A percentile compares a stretch with the other conserved stretches of the same genome.
phyloP scores from a whole-genome alignment of 768 basidiomycete species.

The Termitomyces sp. region DNA sequence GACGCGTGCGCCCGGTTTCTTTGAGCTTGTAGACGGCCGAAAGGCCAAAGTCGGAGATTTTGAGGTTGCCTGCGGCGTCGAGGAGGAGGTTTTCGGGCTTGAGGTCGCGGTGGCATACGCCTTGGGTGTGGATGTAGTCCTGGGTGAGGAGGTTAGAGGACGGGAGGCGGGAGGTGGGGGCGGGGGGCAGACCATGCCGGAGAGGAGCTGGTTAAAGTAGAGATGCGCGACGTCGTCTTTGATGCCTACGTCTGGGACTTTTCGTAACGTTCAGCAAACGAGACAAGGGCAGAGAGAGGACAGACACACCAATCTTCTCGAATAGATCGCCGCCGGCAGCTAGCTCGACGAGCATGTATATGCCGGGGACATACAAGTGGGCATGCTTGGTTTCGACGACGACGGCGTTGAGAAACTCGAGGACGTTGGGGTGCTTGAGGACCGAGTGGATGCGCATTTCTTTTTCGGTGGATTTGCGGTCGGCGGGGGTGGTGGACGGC shows the following conservation, averaged over 20 bases:
- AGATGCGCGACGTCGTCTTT: slow-evolving; percentile 84
- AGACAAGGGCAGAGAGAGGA: no score
- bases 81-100: slow-evolving; percentile 96
- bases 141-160: slow-evolving; percentile 28
- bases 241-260: slow-evolving; percentile 89
- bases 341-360: slow-evolving; percentile 91
- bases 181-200: slow-evolving; percentile 63
- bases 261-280: no score
- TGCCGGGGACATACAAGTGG: slow-evolving; percentile 64
- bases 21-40: slow-evolving; percentile 88
- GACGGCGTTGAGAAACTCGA: slow-evolving; percentile 79
- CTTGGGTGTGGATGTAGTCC: slow-evolving; percentile 83
- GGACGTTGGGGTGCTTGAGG: slow-evolving; percentile 74
- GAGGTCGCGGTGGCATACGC: slow-evolving; percentile 93
- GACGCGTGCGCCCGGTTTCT: slow-evolving; percentile 69
- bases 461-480: slow-evolving; percentile 81
- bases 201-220: slow-evolving; percentile 83
- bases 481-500: slow-evolving; percentile 55
- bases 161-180: not conserved
- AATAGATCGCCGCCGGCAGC: slow-evolving; percentile 95
- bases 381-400: slow-evolving; percentile 64
- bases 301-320: slow-evolving; percentile 88
- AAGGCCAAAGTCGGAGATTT: slow-evolving; percentile 94
- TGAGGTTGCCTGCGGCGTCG: slow-evolving; percentile 78
- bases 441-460: slow-evolving; percentile 88